Base-by-base conservation (phyloP, 2,329 filamentous ascomycete genomes). In the Penicillium sp. region DNA sequence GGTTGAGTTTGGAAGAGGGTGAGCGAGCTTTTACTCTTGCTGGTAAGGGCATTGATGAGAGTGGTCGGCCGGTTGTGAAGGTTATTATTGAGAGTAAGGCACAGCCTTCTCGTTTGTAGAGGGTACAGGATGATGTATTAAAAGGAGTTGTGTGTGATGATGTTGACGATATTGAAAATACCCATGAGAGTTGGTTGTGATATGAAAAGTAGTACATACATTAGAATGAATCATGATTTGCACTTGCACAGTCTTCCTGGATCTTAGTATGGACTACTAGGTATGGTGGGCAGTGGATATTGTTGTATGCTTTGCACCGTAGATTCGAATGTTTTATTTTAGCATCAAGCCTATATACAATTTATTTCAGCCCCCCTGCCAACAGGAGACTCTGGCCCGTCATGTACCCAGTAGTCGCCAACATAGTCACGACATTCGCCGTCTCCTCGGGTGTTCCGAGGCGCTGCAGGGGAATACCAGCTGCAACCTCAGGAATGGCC, bases 401-500 rank as follows among this genome's bases (percentile, higher is more conserved):
- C 70, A 83, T 68, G 56, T 85, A 86, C 0, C 84, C 83, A n/a
- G 82, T 86, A 61, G 72, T 77, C 55, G 77, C 80, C 40, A 84
- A 69, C 83, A 85, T 85, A 2, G 77, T 78, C 6, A 87, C 83
- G 24, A 81, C 77, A 62, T 84, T 84, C 2, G 82, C 83, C 45
- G 81, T 82, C 68, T 87, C 84, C 44, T 83, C 75, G 2, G 82
- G 80, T 18, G 76, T 78, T 0, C 84, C 84, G 29, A 85, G 66
- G 36, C 84, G 73, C 2, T 82, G 80, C 2, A 86, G 75, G 0
- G 84, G 84, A 36, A 86, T 86, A 23, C 80, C 80, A 56, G 75
- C 79, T 20, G 83, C 81, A 57, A 85, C 80, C 0, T 84, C 84
- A 0, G 83, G 78, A 45, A 81, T 81, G 17, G 80, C 78, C 55